Conservation (phyloP, 106 monocot species). For the Agapanthus africanus region DNA sequence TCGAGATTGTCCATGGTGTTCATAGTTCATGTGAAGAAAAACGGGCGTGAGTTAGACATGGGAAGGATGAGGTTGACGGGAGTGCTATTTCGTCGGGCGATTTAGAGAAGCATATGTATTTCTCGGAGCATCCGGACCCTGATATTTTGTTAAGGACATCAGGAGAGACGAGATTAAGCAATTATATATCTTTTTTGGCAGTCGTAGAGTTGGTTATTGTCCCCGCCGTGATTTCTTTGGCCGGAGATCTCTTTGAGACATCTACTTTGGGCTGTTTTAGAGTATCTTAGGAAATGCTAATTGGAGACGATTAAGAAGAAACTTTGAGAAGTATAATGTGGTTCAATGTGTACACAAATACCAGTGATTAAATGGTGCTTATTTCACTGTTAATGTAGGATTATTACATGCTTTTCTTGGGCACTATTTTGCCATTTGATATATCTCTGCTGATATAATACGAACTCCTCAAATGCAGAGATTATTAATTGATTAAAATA, state of each 20-base stretch:
- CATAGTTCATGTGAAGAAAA: background rate
- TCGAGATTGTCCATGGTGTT: conserved; percentile 12
- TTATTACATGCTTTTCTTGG: too few relatives aligned
- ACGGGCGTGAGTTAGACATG: background rate
- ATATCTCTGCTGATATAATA: too few relatives aligned
- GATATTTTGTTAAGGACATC: conserved; percentile 42
- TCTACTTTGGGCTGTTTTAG: conserved; percentile 29
- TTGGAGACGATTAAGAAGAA: conserved; percentile 13
- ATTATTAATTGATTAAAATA: too few relatives aligned
- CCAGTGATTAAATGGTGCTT: too few relatives aligned
- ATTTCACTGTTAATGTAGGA: too few relatives aligned
- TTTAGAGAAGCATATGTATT: conserved; percentile 22
- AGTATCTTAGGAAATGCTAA: conserved; percentile 19
- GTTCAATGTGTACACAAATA: too few relatives aligned
- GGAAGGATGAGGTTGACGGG: too few relatives aligned
- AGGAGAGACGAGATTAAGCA: conserved; percentile 45
- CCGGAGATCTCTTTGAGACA: conserved; percentile 32
- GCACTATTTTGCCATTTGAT: too few relatives aligned
- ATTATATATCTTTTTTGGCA: conserved; percentile 48
- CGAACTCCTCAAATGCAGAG: too few relatives aligned
- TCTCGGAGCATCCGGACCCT: conserved; percentile 14
- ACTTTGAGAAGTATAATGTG: too few relatives aligned
- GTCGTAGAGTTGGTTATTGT: conserved; percentile 6
- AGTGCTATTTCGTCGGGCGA: background rate
- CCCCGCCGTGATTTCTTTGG: conserved; percentile 24